Base-by-base conservation (phyloP, 2,329 filamentous ascomycete species). In the Magnaporthales sp. region DNA sequence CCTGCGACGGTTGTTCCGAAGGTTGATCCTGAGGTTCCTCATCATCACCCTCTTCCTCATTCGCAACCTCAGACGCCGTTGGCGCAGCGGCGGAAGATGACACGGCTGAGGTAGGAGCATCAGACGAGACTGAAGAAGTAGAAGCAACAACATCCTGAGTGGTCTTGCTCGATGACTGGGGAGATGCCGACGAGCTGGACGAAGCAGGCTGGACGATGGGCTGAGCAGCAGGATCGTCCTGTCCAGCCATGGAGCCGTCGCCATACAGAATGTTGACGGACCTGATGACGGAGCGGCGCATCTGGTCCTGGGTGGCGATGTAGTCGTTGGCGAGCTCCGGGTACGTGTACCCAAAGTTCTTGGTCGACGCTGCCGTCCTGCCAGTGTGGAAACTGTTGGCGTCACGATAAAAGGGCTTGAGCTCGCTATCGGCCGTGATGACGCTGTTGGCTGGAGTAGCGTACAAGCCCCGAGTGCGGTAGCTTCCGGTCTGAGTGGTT, bases 401-500 rank as follows among this genome's bases (percentile, higher is more conserved):
- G 62, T 75, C 73, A 26, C 65, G 64, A 72, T 77, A 81, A 72
- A 86, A 85, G 4, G 82, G 82, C 67, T 77, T 75, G 4, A 84
- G 76, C 2, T 79, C 77, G 19, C 78, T 80, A 54, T 75, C 70
- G 26, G 77, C 75, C 0, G 75, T 77, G 66, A 83, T 78, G 29
- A 66, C 71, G 13, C 77, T 77, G n/a, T 78, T 77, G 4, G 68
- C 64, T 0, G 77, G 74, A 10, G 79, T 80, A 32, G 75, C 77
- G 71, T 74, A 85, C 64, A 71, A 72, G 27, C 74, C 74, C 1
- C 22, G 46, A 3, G 63, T 30, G 13, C 24, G 22, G 6, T 30
- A n/a, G 29, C 58, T 56, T 67, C 71, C 22, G 13, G 68, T 66
- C 27, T 62, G 65, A 19, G 68, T 67, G 64, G 71, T 68, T n/a